Evolutionary conservation across 345 rosid genomes (phyloP).

Genomic region (Aquilaria sinensis): DNA sequence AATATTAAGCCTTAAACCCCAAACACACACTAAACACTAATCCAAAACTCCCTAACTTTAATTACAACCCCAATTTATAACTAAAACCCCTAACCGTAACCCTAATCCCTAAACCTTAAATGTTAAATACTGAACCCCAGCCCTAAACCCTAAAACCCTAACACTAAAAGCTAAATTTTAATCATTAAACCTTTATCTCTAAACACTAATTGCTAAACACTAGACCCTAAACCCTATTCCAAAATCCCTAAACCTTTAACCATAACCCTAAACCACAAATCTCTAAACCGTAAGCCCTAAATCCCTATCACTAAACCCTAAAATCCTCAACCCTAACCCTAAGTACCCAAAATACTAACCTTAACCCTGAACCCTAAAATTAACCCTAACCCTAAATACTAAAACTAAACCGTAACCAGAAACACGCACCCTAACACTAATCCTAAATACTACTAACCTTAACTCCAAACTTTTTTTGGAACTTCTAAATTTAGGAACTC

Average conservation of each 20-base stretch:
- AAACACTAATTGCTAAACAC: slow-evolving; percentile 18
- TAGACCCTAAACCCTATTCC: slow-evolving; percentile 15
- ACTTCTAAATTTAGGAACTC: no score
- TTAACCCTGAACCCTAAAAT: slow-evolving; percentile 20
- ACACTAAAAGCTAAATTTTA: slow-evolving; percentile 15
- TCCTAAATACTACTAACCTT: slow-evolving; percentile 20
- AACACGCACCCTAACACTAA: slow-evolving; percentile 11
- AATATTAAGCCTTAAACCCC: no score
- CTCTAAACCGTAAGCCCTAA: slow-evolving; percentile 16
- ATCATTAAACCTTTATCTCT: slow-evolving; percentile 12
- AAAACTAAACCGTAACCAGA: slow-evolving; percentile 20
- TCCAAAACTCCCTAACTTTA: slow-evolving; percentile 15
- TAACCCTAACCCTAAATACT: slow-evolving; percentile 18
- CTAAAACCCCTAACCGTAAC: no score
- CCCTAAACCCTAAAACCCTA: slow-evolving; percentile 21
- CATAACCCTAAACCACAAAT: slow-evolving; percentile 12
- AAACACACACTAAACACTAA: no score
- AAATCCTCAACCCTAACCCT: slow-evolving; percentile 15
- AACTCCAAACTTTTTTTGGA: slow-evolving; percentile 18
- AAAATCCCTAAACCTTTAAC: slow-evolving; percentile 14
- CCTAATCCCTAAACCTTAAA: slow-evolving; percentile 11
- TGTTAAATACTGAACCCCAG: slow-evolving; percentile 14
- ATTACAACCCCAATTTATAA: no score
- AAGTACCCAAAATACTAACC: no score
- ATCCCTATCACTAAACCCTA: slow-evolving; percentile 11